Evolutionary conservation across 2,329 filamentous ascomycete genomes (phyloP), one percentile per base, ranked within the genome.

Genomic region (Talaromyces verruculosus): DNA sequence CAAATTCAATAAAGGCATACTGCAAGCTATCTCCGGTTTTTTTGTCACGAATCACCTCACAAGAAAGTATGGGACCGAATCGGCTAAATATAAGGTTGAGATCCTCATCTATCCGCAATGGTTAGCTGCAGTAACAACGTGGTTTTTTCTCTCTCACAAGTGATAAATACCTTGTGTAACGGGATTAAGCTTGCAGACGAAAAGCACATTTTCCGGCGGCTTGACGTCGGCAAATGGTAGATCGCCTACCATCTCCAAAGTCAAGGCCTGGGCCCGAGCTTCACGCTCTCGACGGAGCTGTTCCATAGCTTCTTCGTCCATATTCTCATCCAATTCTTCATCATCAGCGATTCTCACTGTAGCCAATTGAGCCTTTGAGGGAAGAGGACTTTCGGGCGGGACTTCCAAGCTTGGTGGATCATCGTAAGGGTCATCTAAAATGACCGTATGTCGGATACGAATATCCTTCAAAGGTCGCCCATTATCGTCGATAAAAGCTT

Each of bases 101-200:
- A 75, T 99, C 95, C 73, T 96, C 91, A 74, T 97, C 94, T 84
- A 43, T 69, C 4, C 60, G 8, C 55, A 37, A 67, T 71, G 61
- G 68, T 70, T 65, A 68, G 65, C 47, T 65, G 55, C 51, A 57
- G 3, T 28, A 11, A 61, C 1, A 60, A 28, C 64, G 47, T 19
- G 15, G 5, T 19, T n/a, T 47, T 8, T 19, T 28, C 6, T n/a
- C 28, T 25, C 11, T 5, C 15, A 19, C 55, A 7, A 55, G 49
- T 33, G 17, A 30, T 64, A 71, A 74, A 68, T 75, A 84, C 84
- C 84, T 74, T 92, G 91, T 10, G 95, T 99, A 57, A 99, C 93
- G 0, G 95, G 95, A 72, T 99, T 99, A 51, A 99, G 84, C 77
- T 99, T 99, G 89, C 95, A 99, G 51, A 99, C 93, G 75, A 99